Conservation (phyloP, 1,284 basidiomycete genomes). For the Ustilago cynodontis region DNA sequence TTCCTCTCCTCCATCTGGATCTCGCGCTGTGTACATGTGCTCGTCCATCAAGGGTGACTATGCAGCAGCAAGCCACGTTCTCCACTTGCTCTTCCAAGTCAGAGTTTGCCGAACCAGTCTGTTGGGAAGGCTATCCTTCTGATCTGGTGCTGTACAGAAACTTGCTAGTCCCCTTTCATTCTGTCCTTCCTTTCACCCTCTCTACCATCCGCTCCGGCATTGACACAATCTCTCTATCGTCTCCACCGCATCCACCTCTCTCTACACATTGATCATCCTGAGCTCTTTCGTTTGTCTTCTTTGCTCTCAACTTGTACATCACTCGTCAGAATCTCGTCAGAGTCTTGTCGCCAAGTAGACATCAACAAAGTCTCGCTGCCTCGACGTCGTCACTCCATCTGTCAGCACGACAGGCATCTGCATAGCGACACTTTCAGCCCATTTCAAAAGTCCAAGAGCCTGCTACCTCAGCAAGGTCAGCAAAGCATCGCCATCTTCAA, state of each 20-base stretch:
- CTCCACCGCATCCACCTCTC: background rate
- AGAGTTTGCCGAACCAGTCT: slow-evolving; percentile 2
- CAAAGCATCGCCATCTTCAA: background rate
- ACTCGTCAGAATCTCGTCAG: background rate
- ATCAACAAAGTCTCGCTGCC: background rate
- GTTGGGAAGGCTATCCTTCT: background rate
- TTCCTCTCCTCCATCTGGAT: slow-evolving; percentile 1
- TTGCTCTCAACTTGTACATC: background rate
- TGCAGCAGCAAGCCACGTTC: slow-evolving; percentile 9
- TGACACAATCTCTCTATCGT: background rate
- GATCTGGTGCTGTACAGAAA: background rate
- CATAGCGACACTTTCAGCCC: background rate
- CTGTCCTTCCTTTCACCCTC: background rate
- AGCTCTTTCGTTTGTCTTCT: background rate
- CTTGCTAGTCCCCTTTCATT: background rate
- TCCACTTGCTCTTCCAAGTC: background rate
- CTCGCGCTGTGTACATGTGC: background rate
- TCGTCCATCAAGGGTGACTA: background rate
- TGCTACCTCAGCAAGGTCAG: background rate
- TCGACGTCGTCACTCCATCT: background rate
- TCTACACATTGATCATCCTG: background rate
- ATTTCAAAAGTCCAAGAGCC: background rate
- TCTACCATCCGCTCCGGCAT: background rate
- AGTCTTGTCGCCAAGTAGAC: slow-evolving; percentile 4
- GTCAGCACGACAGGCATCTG: background rate